Conservation (phyloP, 2,329 filamentous ascomycete species). For the Metarhizium humberi region DNA sequence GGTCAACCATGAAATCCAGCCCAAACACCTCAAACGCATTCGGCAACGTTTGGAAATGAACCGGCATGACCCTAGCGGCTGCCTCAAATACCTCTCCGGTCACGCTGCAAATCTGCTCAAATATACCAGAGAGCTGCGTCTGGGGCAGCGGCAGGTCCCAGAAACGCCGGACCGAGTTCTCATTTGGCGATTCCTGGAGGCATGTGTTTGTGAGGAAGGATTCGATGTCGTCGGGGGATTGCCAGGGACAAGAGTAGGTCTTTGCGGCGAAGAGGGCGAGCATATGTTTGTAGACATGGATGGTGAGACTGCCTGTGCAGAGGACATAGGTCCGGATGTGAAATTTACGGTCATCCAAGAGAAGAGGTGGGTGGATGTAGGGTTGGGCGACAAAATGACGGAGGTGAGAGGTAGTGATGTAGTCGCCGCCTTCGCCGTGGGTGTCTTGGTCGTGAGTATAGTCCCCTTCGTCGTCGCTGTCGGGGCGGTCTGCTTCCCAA, state of each 20-base stretch:
- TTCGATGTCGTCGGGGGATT: conserved; percentile 43
- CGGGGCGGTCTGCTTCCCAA: conserved; percentile 67
- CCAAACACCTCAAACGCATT: conserved; percentile 92
- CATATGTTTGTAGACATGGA: conserved; percentile 87
- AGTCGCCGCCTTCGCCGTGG: conserved; percentile 30
- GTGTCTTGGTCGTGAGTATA: conserved; percentile 29
- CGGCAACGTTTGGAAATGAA: conserved; percentile 84
- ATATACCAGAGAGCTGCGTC: conserved; percentile 53
- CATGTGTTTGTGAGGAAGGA: conserved; percentile 93
- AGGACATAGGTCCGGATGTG: conserved; percentile 91
- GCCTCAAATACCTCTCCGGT: conserved; percentile 79
- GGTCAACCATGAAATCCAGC: conserved; percentile 79
- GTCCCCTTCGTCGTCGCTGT: conserved; percentile 56
- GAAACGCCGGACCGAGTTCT: conserved; percentile 64
- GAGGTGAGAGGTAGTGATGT: conserved; percentile 78
- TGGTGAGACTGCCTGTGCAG: conserved; percentile 64
- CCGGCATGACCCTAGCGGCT: conserved; percentile 70
- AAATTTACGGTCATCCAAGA: conserved; percentile 73
- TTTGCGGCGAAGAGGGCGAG: conserved; percentile 82
- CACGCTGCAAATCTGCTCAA: conserved; percentile 61
- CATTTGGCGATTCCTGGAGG: conserved; percentile 55
- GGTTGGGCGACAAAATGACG: conserved; percentile 94
- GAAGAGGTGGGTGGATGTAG: conserved; percentile 82
- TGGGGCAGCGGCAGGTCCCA: conserved; percentile 50
- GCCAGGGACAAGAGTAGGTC: conserved; percentile 59